Base-by-base conservation (phyloP, 495 filamentous ascomycete species). In the Sabuloglossum arenarium region DNA sequence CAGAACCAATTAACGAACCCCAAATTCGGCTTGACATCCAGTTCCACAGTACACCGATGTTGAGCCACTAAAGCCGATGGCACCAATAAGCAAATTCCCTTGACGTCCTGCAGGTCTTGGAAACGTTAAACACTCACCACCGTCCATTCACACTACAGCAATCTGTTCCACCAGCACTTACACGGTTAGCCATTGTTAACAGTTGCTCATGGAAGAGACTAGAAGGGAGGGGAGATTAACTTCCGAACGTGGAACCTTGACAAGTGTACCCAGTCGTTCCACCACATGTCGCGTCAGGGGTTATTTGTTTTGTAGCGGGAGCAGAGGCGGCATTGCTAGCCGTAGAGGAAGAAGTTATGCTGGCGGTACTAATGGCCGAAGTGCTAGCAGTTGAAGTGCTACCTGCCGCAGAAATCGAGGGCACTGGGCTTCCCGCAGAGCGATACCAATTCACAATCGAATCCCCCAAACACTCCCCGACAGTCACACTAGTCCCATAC, bases 241-340 rank as follows among this genome's bases (percentile, higher is more conserved):
- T 59, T 10, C 62, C 62, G 34, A 60, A 64, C 34, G 58, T 52
- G 25, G 55, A 56, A 11, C 56, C 60, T n/a, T 49, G 47, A 55
- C 60, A 61, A 21, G 62, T 54, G 50, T 29, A 61, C 39, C 54
- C 54, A 21, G 42, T 60, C 3, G 56, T 61, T 9, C 62, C 60
- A 23, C 60, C 62, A 31, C 62, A 64, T 16, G 60, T 61, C 6
- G 55, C 62, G 53, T 64, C 62, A 14, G 57, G 55, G 10, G 50
- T 42, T n/a, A 61, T 57, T 34, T 59, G 60, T 16, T 47, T 39
- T 21, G 58, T 57, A 3, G n/a, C 47, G 3, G 56, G 55, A 28
- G 58, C n/a, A 19, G 61, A 5, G 16, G 16, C 14, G 3, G 34
- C 34, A 16, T 12, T 16, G 14, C 6, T 39, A 10, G 34, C 6